Evolutionary conservation across 1,139 yeast species (phyloP), one percentile per base, ranked within the genome.

Genomic region (Pichia terricola): DNA sequence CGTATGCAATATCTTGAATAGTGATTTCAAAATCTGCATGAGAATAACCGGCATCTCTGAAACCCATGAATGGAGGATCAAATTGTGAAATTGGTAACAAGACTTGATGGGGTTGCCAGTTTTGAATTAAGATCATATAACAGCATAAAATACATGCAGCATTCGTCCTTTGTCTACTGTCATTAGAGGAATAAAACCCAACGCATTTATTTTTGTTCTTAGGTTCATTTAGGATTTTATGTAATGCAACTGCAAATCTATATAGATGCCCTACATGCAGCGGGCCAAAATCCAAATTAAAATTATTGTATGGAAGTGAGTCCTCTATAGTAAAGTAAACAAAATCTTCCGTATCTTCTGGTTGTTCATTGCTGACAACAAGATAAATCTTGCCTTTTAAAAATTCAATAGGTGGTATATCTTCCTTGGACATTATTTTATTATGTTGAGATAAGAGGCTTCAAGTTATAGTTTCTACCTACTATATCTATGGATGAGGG

Each of bases 51-150:
- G 98, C 98, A 63, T 91, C 98, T 61, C 98, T 73, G 63, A 89
- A 91, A 1, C 91, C 82, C 81, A 84, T 89, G 55, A 89, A 81
- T 3, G 98, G 96, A 1, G 96, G 96, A 41, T 84, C 91, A 4
- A 83, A 79, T 61, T 91, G 97, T 3, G 94, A 79, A 45, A 91
- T 76, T 1, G 98, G 98, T 51, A 94, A 96, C 51, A 91, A 68
- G 0, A 91, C 98, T 62, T 91, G 91, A 63, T 91, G 98, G 0
- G 98, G 98, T 1, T 96, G 88, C 98, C 98, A 91, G 25, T 89
- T 82, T 62, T 91, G 98, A 22, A 91, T 89, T 49, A 91, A 68
- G 0, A 91, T 81, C 97, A 91, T 88, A 63, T 91, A 91, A 58
- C 97, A 87, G 53, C 96, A 86, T 45, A 91, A 69, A 51, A 91